These are phyloP conservation scores for Priceomyces fermenticarens DNA, from an alignment of 805 yeast species.

Conservation along the genomic window DNA sequence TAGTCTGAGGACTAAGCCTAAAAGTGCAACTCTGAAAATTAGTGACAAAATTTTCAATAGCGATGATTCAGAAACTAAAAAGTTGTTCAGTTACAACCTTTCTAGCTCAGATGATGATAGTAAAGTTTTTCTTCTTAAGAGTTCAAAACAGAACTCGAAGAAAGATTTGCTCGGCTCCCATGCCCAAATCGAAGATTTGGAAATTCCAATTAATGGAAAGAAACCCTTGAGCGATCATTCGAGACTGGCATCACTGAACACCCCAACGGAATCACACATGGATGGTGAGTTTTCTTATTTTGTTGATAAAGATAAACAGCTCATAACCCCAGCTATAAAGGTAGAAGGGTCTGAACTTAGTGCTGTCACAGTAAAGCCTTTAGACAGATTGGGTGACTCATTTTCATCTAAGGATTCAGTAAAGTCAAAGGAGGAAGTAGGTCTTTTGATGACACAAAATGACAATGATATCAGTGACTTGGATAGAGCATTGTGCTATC, in stretches of 20 bases:
- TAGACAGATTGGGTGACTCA: slow-evolving; percentile 4
- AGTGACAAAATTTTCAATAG: slow-evolving; percentile 33
- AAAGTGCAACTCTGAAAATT: slow-evolving; percentile 11
- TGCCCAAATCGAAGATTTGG: no score
- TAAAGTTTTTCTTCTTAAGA: slow-evolving; percentile 2
- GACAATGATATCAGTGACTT: slow-evolving; percentile 8
- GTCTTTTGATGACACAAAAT: background rate
- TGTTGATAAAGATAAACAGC: background rate
- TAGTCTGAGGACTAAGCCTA: slow-evolving; percentile 1
- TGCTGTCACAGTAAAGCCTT: background rate
- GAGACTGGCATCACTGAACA: no score
- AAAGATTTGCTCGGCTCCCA: no score
- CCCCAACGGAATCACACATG: no score
- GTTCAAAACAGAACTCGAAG: slow-evolving; percentile 4
- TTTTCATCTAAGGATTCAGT: background rate
- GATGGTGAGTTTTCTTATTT: no score
- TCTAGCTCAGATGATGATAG: slow-evolving; percentile 10
- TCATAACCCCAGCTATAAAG: background rate
- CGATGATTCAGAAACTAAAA: slow-evolving; percentile 6
- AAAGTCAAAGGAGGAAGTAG: background rate
- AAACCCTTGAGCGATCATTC: no score
- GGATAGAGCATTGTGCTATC: slow-evolving; percentile 12
- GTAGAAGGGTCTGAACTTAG: slow-evolving; percentile 1
- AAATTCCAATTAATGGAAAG: no score
- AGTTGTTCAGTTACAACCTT: slow-evolving; percentile 6